These are phyloP conservation scores for Rhododendron mucronatum DNA, from an alignment of 148 eudicot species.

Conservation along the genomic window DNA sequence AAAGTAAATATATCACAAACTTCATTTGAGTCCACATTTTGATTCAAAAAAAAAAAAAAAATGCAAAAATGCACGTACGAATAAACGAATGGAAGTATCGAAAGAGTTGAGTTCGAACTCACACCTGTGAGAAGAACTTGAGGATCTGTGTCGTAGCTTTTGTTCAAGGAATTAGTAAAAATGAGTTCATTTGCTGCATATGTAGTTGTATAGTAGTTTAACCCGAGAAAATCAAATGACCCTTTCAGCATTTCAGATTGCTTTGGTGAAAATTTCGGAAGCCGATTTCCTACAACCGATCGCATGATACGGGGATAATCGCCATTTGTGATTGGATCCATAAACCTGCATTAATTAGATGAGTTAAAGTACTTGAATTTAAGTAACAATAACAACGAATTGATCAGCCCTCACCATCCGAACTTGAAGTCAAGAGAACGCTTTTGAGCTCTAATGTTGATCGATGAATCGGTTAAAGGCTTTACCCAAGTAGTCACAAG, in stretches of 20 bases:
- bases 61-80: neutral
- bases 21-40: neutral
- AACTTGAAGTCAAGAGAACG: neutral
- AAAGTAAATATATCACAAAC: neutral
- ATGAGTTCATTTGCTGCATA: neutral
- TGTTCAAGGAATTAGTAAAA: neutral
- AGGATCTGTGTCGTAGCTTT: neutral
- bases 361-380: no score
- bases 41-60: neutral
- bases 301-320: constrained; percentile 20
- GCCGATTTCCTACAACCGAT: constrained; percentile 18
- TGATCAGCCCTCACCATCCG: neutral
- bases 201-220: constrained; percentile 18
- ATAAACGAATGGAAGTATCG: neutral
- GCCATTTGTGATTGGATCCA: constrained; percentile 31
- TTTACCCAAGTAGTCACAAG: neutral
- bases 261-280: constrained; percentile 29
- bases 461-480: neutral
- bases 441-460: neutral
- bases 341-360: constrained; percentile 19
- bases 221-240: constrained; percentile 54
- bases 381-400: no score
- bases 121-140: neutral
- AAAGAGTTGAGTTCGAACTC: neutral
- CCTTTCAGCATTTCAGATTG: constrained; percentile 23